phyloP scores from a whole-genome alignment of 2,329 filamentous ascomycete species.

The Lomentospora prolificans region DNA sequence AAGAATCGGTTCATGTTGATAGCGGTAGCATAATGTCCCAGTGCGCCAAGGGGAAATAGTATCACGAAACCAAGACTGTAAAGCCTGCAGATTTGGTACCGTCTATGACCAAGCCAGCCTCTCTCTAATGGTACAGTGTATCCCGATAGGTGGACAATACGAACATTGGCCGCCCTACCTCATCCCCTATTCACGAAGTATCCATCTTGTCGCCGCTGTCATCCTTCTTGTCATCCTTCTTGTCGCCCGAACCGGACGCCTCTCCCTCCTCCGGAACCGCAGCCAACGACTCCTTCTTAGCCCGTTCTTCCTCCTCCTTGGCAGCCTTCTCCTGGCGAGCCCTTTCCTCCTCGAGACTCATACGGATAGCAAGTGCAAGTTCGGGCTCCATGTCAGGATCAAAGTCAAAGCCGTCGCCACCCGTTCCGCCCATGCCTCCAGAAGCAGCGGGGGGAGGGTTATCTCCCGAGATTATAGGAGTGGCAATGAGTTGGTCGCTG shows the following conservation, averaged over 20 bases:
- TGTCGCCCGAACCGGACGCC: constrained; percentile 30
- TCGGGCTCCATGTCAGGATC: constrained; percentile 90
- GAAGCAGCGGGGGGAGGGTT: constrained; percentile 47
- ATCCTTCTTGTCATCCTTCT: constrained; percentile 36
- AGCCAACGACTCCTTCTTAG: constrained; percentile 68
- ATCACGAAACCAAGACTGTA: constrained; percentile 4
- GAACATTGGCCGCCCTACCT: constrained; percentile 30
- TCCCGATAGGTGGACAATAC: constrained; percentile 22
- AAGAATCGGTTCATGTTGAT: neutral
- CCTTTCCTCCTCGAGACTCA: constrained; percentile 98
- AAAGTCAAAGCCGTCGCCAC: constrained; percentile 58
- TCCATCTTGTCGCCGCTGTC: constrained; percentile 72
- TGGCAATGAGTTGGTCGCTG: constrained; percentile 82
- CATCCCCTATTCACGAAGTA: constrained; percentile 49
- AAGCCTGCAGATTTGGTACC: neutral
- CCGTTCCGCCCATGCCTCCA: constrained; percentile 47
- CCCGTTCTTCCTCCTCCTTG: constrained; percentile 51
- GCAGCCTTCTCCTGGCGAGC: constrained; percentile 74
- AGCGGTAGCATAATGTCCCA: neutral
- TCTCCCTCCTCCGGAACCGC: constrained; percentile 74
- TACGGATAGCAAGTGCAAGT: constrained; percentile 82
- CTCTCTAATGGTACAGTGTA: constrained; percentile 11
- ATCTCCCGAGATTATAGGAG: constrained; percentile 82
- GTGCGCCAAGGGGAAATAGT: constrained; percentile 3
- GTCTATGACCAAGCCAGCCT: constrained; percentile 1